These are phyloP conservation scores for Biancaea sappan DNA, from an alignment of 306 rosid genomes.

Conservation along the genomic window DNA sequence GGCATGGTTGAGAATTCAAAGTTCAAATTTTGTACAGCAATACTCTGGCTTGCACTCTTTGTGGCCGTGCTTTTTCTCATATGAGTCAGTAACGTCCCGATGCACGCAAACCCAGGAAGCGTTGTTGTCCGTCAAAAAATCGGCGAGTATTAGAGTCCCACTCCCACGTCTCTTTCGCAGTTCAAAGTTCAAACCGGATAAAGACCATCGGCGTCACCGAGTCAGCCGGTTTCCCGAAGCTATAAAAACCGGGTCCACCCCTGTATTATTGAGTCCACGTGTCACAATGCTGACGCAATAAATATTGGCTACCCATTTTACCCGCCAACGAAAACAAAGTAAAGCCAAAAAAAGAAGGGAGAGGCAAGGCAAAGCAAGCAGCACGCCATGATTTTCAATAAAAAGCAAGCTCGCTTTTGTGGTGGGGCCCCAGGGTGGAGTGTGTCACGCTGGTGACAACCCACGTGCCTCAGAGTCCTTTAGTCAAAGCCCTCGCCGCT, in stretches of 20 bases:
- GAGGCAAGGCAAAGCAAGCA: conserved; percentile 64
- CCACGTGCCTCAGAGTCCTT: conserved; percentile 47
- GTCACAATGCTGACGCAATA: conserved; percentile 56
- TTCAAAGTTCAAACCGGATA: conserved; percentile 8
- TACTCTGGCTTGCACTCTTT: too few species aligned
- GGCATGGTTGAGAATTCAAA: too few species aligned
- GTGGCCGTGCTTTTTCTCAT: neutral
- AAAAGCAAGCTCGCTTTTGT: conserved; percentile 35
- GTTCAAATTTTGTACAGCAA: too few species aligned
- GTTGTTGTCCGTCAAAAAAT: neutral
- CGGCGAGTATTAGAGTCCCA: neutral
- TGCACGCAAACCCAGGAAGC: neutral
- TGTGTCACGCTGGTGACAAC: conserved; percentile 21
- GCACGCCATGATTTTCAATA: conserved; percentile 56
- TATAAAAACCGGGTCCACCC: conserved; percentile 27
- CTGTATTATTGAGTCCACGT: conserved; percentile 62
- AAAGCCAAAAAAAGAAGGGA: conserved; percentile 6
- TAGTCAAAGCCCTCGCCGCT: conserved; percentile 46
- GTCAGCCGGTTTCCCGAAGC: conserved; percentile 31
- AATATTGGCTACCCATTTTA: conserved; percentile 31
- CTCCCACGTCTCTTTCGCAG: neutral
- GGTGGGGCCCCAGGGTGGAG: conserved; percentile 39
- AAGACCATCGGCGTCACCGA: conserved; percentile 1
- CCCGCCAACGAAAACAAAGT: conserved; percentile 16
- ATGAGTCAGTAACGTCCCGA: neutral